Base-by-base conservation (phyloP, 2,329 filamentous ascomycete genomes). In the Lecanicillium sp. region DNA sequence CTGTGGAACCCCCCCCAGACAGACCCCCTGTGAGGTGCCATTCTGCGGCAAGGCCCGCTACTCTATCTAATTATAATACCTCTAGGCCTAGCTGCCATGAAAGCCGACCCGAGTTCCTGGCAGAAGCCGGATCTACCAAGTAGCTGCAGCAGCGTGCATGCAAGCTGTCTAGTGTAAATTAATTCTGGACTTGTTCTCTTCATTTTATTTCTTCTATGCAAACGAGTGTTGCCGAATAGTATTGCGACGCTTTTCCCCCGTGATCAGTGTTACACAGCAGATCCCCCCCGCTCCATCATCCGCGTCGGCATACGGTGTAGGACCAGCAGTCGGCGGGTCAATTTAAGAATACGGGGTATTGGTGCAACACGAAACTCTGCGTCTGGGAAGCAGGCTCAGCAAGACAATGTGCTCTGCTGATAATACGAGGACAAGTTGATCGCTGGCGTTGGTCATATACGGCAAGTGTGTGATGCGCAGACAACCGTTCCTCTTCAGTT, bases 31-130 rank as follows among this genome's bases (percentile, higher is more conserved):
- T 26, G 14, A 20, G 24, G 15, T 45, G 30, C 30, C 30, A 44
- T 44, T 39, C 15, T 19, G 26, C 36, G 35, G 44, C 35, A 39
- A 39, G 44, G 44, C 44, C 44, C 44, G 36, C 44, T 40, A 33
- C 35, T 35, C 29, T 11, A 41, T 47, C 33, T 38, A 38, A 44
- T 44, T 26, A 47, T 47, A 46, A 17, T 11, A 47, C 24, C 27
- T 6, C 5, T 8, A 17, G 17, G 23, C 30, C 23, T 21, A 24
- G n/a, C 26, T 14, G 20, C 27, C 20, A 7, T 5, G 21, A 15
- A 20, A 19, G 5, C n/a, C 8, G 29, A 7, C 35, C 35, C 44
- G 32, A 29, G 26, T 6, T 20, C 17, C 30, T 17, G 30, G 35
- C 14, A 29, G 20, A 23, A 19, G 11, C 21, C 20, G 8, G 35